Evolutionary conservation across 2,329 filamentous ascomycete species (phyloP).

Genomic region (Pyrenochaeta sp.): DNA sequence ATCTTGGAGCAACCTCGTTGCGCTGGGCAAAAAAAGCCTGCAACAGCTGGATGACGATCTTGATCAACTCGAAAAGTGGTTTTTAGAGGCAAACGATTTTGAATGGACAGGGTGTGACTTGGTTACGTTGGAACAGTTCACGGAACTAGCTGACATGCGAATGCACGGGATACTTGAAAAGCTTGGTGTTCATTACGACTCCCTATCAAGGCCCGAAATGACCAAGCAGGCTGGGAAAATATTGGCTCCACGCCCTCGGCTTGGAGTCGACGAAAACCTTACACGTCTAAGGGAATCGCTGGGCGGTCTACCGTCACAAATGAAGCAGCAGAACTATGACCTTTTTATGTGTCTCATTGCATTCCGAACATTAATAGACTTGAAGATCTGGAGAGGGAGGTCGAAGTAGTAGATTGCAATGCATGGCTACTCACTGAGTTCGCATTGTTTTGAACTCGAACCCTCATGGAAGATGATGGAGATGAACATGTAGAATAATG

Average conservation of each 20-base stretch:
- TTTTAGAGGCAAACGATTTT: conserved; percentile 1
- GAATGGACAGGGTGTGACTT: background rate
- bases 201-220: background rate
- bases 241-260: background rate
- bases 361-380: background rate
- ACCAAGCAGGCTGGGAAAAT: background rate
- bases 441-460: conserved; percentile 7
- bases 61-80: background rate
- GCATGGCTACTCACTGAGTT: background rate
- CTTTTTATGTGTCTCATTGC: background rate
- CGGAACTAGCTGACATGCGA: background rate
- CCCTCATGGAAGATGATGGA: too few species aligned
- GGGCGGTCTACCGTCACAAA: too few species aligned
- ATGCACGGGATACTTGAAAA: background rate
- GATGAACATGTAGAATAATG: too few species aligned
- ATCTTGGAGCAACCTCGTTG: background rate
- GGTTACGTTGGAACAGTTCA: background rate
- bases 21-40: background rate
- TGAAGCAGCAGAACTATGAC: conserved; percentile 1
- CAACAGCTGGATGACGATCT: background rate
- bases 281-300: background rate
- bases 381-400: conserved; percentile 1
- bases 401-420: background rate
- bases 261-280: background rate
- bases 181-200: background rate